Evolutionary conservation across 2,329 filamentous ascomycete species (phyloP).

Genomic region (Fonsecaea nubica): DNA sequence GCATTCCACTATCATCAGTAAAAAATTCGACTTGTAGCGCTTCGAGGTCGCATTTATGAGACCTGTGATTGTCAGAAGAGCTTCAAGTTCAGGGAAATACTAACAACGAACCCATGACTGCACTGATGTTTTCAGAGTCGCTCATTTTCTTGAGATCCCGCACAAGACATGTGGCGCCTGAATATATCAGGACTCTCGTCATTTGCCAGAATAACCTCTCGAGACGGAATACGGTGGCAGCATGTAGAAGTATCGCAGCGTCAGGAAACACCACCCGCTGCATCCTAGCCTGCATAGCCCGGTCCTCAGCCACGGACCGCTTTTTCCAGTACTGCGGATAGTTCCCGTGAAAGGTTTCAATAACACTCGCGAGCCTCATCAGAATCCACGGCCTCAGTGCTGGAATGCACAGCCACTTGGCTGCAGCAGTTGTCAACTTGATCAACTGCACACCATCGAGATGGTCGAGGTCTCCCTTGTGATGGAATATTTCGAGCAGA

Average conservation of each 20-base stretch:
- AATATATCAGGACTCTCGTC: neutral
- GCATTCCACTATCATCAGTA: neutral
- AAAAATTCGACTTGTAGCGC: neutral
- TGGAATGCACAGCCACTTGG: slow-evolving; percentile 5
- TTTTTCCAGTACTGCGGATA: neutral
- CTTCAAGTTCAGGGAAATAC: neutral
- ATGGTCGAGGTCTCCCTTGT: slow-evolving; percentile 1
- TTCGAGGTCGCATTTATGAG: neutral
- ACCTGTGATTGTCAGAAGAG: neutral
- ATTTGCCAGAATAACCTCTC: neutral
- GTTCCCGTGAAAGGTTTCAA: neutral
- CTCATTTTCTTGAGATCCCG: neutral
- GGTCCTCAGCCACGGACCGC: neutral
- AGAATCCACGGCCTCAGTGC: slow-evolving; percentile 4
- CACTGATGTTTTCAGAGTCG: neutral
- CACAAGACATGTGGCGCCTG: neutral
- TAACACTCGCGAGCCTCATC: neutral
- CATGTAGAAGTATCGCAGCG: neutral
- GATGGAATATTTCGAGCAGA: slow-evolving; percentile 20
- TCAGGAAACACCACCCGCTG: neutral
- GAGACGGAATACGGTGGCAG: neutral
- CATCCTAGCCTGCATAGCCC: neutral
- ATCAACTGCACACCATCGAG: neutral
- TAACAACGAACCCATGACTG: neutral
- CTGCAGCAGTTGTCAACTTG: neutral